Base-by-base conservation (phyloP, 1,284 basidiomycete genomes). In the Bjerkandera adusta region DNA sequence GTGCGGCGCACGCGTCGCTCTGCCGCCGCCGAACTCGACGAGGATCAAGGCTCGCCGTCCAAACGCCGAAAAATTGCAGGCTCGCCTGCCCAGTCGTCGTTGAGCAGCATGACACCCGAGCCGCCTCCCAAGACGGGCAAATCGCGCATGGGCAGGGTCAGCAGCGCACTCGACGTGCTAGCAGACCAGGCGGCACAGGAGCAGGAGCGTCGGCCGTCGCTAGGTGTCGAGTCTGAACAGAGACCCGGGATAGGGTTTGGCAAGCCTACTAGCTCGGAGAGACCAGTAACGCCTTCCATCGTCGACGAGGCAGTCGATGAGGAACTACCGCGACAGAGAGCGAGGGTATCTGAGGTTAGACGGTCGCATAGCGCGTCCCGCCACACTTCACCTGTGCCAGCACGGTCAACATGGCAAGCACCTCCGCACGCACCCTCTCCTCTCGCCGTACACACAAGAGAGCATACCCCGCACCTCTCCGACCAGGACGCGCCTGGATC, bases 131-230 rank as follows among this genome's bases (percentile, higher is more conserved):
- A 38, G 2, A 21, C 29, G 11, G 16, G 24, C 15, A n/a, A 36
- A 37, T 51, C 24, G 49, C 40, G 34, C 18, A n/a, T 36, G 15
- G 33, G 15, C 18, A 43, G 59, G 10, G 54, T 59, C 8, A 53
- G 54, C n/a, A 63, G 61, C 47, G 83, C 79, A 4, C 63, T 86
- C 56, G 83, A 86, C 54, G 82, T 85, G 27, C 67, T 87, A 25
- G 85, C 85, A 6, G 83, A 87, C 56, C 82, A 87, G 60, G 83
- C 83, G 2, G 82, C 81, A 21, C 59, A 62, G 52, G 59, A 59
- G 49, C 57, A 61, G 37, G 60, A 61, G 39, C 48, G 60, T 21
- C 35, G 56, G 47, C 60, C 61, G 18, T 50, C 56, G 24, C 15
- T 49, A 16, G 51, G n/a, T n/a, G n/a, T n/a, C n/a, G n/a, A n/a